These are phyloP conservation scores for Yarrowia porcina DNA, from an alignment of 805 yeast genomes.

Conservation along the genomic window DNA sequence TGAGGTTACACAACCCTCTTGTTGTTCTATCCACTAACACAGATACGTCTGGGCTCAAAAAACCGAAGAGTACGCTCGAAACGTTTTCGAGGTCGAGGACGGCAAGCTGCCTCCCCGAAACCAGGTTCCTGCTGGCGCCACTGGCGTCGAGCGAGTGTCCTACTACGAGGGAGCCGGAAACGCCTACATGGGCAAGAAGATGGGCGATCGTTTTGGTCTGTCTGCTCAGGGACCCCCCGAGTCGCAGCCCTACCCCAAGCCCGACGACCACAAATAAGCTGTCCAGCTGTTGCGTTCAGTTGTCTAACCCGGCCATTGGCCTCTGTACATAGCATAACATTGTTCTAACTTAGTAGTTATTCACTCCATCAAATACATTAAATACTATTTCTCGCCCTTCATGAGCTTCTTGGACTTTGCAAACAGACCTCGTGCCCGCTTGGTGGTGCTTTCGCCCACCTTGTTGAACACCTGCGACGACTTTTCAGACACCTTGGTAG, in stretches of 20 bases:
- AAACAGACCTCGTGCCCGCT: conserved; percentile 37
- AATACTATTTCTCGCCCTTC: conserved; percentile 1
- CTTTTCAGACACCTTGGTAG: conserved; percentile 22
- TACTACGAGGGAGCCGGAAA: conserved; percentile 41
- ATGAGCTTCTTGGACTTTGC: conserved; percentile 37
- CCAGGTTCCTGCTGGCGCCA: conserved; percentile 17
- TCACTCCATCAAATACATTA: neutral
- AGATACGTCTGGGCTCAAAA: conserved; percentile 23
- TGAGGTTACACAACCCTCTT: no score
- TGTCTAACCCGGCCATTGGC: neutral
- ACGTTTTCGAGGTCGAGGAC: conserved; percentile 26
- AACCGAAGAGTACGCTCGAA: conserved; percentile 19
- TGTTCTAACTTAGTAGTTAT: no score
- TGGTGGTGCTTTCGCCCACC: conserved; percentile 39
- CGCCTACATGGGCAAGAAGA: conserved; percentile 34
- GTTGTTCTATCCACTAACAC: neutral
- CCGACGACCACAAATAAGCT: neutral
- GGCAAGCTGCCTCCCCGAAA: conserved; percentile 34
- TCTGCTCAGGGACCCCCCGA: conserved; percentile 15
- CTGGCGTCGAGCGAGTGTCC: conserved; percentile 34
- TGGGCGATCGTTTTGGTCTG: conserved; percentile 24
- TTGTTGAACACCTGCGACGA: conserved; percentile 30
- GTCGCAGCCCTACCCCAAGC: conserved; percentile 8
- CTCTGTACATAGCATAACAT: conserved; percentile 10
- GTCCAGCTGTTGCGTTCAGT: neutral